phyloP scores from a whole-genome alignment of 768 basidiomycete genomes.

The Thelephora ganbajun region DNA sequence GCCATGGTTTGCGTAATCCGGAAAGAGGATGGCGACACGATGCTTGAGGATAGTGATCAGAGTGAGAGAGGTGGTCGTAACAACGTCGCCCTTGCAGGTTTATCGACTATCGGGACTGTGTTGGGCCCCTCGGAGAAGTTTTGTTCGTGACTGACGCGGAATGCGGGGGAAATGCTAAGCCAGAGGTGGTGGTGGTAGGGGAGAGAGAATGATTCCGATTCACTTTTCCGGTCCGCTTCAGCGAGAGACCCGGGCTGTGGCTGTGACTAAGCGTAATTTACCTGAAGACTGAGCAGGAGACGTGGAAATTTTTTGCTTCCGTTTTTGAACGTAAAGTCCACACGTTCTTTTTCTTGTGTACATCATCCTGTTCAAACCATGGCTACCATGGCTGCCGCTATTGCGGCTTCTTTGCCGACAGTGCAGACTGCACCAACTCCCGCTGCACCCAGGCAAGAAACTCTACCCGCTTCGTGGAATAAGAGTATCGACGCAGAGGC shows the following conservation, averaged over 20 bases:
- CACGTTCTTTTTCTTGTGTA: not conserved
- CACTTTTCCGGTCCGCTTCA: too few relatives aligned
- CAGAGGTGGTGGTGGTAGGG: too few relatives aligned
- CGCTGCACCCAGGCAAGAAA: slow-evolving; percentile 61
- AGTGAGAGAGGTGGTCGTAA: not conserved
- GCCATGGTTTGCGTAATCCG: slow-evolving; percentile 13
- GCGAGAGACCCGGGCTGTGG: too few relatives aligned
- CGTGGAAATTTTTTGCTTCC: too few relatives aligned
- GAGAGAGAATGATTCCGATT: too few relatives aligned
- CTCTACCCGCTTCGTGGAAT: slow-evolving; percentile 85
- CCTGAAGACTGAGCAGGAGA: too few relatives aligned
- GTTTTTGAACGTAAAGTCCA: too few relatives aligned
- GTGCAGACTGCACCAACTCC: slow-evolving; percentile 47
- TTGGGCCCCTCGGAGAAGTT: too few relatives aligned
- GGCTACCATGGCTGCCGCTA: slow-evolving; percentile 81
- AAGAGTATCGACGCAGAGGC: slow-evolving; percentile 91
- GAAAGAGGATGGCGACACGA: slow-evolving; percentile 2
- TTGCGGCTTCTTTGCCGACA: slow-evolving; percentile 72
- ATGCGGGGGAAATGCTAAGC: too few relatives aligned
- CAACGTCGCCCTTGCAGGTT: not conserved
- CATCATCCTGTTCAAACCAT: slow-evolving; percentile 30
- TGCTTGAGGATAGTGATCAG: not conserved
- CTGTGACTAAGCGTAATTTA: too few relatives aligned
- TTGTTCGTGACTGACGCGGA: too few relatives aligned
- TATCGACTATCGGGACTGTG: not conserved